phyloP scores from a whole-genome alignment of 495 filamentous ascomycete genomes.

The Rostrohypoxylon terebratum region DNA sequence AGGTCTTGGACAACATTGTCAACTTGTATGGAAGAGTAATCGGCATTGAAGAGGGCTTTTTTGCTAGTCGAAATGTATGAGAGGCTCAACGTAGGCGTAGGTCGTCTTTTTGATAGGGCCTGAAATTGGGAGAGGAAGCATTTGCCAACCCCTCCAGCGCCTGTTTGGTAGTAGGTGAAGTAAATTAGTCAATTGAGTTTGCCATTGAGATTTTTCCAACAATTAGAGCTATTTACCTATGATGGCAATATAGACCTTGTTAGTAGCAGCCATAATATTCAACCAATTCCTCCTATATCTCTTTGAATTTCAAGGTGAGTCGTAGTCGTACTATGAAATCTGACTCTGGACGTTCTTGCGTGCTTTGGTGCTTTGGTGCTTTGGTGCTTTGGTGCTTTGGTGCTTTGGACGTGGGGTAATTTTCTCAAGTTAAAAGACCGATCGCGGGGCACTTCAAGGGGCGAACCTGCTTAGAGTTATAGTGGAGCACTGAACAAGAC shows the following conservation, averaged over 20 bases:
- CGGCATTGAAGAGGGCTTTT: constrained; percentile 74
- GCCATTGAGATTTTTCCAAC: constrained; percentile 4
- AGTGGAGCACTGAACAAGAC: constrained; percentile 18
- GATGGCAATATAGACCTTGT: constrained; percentile 59
- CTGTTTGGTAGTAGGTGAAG: constrained; percentile 58
- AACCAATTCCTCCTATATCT: background rate
- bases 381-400: too few species aligned
- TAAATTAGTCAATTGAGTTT: constrained; percentile 35
- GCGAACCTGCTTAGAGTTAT: constrained; percentile 18
- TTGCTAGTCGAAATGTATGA: constrained; percentile 84
- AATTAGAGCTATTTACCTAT: constrained; percentile 52
- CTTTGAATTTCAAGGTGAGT: background rate
- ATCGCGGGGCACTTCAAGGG: constrained; percentile 43
- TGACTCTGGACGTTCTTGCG: constrained; percentile 12
- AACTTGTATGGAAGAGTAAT: constrained; percentile 69
- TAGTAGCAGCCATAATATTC: constrained; percentile 48
- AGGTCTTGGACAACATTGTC: constrained; percentile 66
- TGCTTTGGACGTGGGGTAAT: constrained; percentile 47
- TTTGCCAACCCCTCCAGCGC: constrained; percentile 92
- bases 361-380: too few species aligned
- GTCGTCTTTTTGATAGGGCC: constrained; percentile 64
- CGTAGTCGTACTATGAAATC: constrained; percentile 13
- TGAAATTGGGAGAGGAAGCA: constrained; percentile 86
- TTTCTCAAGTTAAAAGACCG: constrained; percentile 32
- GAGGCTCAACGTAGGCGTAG: constrained; percentile 71